These are phyloP conservation scores for Erucastrum elatum DNA, from an alignment of 345 rosid species.

Conservation along the genomic window DNA sequence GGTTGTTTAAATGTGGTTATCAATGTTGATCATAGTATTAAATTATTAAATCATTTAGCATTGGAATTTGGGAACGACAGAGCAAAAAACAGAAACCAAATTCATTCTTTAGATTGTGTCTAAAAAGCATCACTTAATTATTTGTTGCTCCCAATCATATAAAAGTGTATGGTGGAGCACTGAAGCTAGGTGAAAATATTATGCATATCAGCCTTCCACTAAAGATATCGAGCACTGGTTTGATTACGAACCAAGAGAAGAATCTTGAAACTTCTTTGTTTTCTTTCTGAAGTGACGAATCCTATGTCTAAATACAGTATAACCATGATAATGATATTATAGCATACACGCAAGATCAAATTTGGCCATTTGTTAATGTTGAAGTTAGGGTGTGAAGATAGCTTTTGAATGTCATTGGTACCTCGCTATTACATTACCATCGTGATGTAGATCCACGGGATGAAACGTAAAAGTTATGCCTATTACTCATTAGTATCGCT, in stretches of 20 bases:
- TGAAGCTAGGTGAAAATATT: not conserved
- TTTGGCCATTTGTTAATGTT: not conserved
- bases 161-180: not conserved
- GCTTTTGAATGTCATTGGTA: not conserved
- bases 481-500: not conserved
- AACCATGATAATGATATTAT: not conserved
- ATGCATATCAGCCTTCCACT: slow-evolving; percentile 1
- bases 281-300: not conserved
- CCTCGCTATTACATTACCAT: not conserved
- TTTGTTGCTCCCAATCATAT: not conserved
- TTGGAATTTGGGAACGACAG: slow-evolving; percentile 24
- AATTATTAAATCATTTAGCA: not conserved
- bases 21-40: not conserved
- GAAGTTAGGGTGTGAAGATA: not conserved
- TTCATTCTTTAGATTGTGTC: slow-evolving; percentile 6
- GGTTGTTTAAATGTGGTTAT: not conserved
- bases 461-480: not conserved
- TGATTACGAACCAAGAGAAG: not conserved
- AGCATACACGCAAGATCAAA: not conserved
- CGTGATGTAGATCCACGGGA: not conserved
- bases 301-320: not conserved
- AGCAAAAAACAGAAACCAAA: slow-evolving; percentile 16
- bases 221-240: not conserved
- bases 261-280: slow-evolving; percentile 5
- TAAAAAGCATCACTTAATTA: slow-evolving; percentile 3